Base-by-base conservation (phyloP, 2,329 filamentous ascomycete species). In the Penicillium sp. region DNA sequence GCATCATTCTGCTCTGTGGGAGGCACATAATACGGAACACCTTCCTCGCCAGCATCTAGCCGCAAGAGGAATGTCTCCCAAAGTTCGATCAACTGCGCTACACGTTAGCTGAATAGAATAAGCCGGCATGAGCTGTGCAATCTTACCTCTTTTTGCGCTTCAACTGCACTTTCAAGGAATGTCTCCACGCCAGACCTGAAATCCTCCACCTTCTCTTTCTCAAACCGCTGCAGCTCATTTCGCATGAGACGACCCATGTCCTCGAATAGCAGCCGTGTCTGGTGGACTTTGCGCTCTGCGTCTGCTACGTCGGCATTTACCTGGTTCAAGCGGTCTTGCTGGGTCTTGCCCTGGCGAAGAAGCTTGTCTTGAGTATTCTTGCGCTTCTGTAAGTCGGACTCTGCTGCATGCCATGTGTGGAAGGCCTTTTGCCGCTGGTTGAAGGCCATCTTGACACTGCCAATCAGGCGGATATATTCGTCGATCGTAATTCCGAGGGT, bases 31-130 rank as follows among this genome's bases (percentile, higher is more conserved):
- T 73, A 79, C 3, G 73, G 72, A 46, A 75, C 72, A 5, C 76
- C 89, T 57, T 95, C 89, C 52, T 97, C 92, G 62, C 95, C 92
- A 8, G 89, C 88, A 67, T 99, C 93, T 36, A 99, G 78, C 69
- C 96, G 93, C 80, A 97, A 86, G 44, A 99, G 78, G 76, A 95
- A 99, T 0, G 93, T 97, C 74, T 99, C 93, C 93, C 93, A 99
- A 55, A 97, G 86, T 72, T 99, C 93, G 64, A 85, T 85, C 55
- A 85, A 74, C 81, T 85, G 84, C 83, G 56, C 82, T 71, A 78
- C 14, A 7, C 34, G 44, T 48, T 38, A 61, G 37, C 34, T 16
- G 36, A 2, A 30, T 39, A 27, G 16, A 36, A 39, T 28, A 35
- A 13, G 9, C 34, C 28, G 13, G 36, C 16, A 46, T 36, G 13